Percentiles rank a stretch among this genome's conserved stretches.
Conservation (phyloP, 306 rosid species). For the Cucurbita pepo region DNA sequence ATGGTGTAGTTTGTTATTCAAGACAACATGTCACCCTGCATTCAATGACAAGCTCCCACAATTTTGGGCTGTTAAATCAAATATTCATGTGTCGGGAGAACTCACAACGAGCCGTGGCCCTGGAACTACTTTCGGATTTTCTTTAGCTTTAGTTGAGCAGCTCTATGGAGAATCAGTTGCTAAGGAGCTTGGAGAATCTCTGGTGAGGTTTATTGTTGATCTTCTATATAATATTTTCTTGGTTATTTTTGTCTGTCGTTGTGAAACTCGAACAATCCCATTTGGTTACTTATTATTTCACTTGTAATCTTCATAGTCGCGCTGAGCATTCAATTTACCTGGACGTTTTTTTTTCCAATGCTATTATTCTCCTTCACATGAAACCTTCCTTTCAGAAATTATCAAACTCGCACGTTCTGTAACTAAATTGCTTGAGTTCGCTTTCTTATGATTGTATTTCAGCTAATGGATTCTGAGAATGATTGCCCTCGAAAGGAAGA, state of each 20-base stretch:
- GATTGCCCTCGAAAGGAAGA: constrained; percentile 46
- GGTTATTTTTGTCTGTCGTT: background rate
- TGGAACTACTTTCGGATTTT: constrained; percentile 69
- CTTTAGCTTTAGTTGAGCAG: constrained; percentile 72
- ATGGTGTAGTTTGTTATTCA: constrained; percentile 33
- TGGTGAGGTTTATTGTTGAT: constrained; percentile 33
- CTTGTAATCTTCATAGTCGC: background rate
- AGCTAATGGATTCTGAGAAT: constrained; percentile 36
- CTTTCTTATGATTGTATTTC: constrained; percentile 16
- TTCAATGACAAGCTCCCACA: constrained; percentile 78
- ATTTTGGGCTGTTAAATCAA: constrained; percentile 87
- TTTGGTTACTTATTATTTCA: background rate
- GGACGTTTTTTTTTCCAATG: background rate
- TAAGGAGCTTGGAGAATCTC: constrained; percentile 42
- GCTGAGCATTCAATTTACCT: background rate
- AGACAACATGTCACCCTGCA: constrained; percentile 94
- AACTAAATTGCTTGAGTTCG: constrained; percentile 5
- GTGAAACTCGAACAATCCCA: background rate
- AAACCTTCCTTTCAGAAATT: background rate
- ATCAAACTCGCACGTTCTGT: background rate
- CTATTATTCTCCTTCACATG: background rate
- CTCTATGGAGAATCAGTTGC: constrained; percentile 67
- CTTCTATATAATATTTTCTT: background rate
- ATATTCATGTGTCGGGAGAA: constrained; percentile 69
- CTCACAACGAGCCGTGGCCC: constrained; percentile 96